These are phyloP conservation scores for Aspergillus pseudoterreus DNA, from an alignment of 2,329 filamentous ascomycete genomes.

Conservation along the genomic window DNA sequence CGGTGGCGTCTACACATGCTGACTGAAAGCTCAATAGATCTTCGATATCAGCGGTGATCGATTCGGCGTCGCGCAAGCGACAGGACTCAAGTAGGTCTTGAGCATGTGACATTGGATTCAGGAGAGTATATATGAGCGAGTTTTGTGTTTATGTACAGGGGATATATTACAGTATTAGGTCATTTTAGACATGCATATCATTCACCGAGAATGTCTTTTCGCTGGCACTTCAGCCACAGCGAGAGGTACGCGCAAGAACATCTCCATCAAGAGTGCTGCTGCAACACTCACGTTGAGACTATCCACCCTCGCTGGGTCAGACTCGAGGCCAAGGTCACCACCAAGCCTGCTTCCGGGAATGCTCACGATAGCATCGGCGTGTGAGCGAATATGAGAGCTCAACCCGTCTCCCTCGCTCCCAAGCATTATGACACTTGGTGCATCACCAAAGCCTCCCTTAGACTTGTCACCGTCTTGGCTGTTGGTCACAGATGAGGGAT, in stretches of 20 bases:
- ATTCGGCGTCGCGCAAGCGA: conserved; percentile 55
- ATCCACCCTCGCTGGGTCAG: conserved; percentile 61
- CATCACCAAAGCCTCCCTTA: conserved; percentile 41
- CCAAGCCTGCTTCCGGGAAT: conserved; percentile 56
- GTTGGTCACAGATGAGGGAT: conserved; percentile 10
- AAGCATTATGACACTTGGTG: conserved; percentile 75
- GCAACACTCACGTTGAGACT: conserved; percentile 94
- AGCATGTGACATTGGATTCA: background rate
- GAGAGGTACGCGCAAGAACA: conserved; percentile 35
- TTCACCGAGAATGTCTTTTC: conserved; percentile 11
- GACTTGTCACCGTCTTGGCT: conserved; percentile 40
- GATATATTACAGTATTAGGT: conserved; percentile 3
- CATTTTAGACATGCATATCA: background rate
- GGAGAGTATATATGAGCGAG: background rate
- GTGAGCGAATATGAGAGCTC: conserved; percentile 58
- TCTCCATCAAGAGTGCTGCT: conserved; percentile 62
- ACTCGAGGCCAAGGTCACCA: conserved; percentile 31
- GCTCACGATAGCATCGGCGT: conserved; percentile 61
- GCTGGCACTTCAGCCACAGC: conserved; percentile 18
- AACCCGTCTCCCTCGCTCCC: conserved; percentile 79
- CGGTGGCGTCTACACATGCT: conserved; percentile 4
- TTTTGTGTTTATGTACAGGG: conserved; percentile 1
- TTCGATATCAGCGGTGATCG: conserved; percentile 61
- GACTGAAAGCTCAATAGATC: conserved; percentile 38
- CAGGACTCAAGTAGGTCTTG: background rate